A percentile compares a stretch with the other conserved stretches of the same genome.
Evolutionary conservation across 441 rosid genomes (phyloP).

Genomic region (Corymbia calophylla): DNA sequence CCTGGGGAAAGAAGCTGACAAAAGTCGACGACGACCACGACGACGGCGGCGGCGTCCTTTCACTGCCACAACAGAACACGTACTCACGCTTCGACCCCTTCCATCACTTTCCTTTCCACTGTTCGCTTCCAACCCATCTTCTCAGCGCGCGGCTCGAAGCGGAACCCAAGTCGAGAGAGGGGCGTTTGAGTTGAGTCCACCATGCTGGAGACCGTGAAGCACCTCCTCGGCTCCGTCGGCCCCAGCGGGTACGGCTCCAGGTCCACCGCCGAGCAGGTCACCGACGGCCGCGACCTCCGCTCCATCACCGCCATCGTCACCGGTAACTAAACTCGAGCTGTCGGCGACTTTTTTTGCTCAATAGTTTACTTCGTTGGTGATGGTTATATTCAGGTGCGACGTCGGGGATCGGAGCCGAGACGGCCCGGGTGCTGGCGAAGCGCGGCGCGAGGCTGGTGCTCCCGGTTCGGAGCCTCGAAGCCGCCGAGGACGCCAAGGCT

Average conservation of each 20-base stretch:
- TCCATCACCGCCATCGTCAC: conserved; percentile 80
- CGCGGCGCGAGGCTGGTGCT: conserved; percentile 70
- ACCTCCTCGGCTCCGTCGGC: conserved; percentile 72
- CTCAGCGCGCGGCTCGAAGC: background rate
- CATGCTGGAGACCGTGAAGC: conserved; percentile 69
- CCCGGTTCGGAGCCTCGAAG: conserved; percentile 71
- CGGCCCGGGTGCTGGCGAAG: conserved; percentile 76
- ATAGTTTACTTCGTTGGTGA: background rate
- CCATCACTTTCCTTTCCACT: background rate
- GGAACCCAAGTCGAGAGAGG: background rate
- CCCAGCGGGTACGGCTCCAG: conserved; percentile 74
- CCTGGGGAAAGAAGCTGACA: background rate
- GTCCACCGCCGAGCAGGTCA: conserved; percentile 77
- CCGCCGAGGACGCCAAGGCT: conserved; percentile 74
- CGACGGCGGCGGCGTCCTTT: background rate
- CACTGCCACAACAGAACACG: background rate
- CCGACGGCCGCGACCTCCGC: conserved; percentile 40
- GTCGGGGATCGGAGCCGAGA: conserved; percentile 95
- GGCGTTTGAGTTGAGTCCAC: background rate
- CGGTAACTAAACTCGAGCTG: conserved; percentile 25
- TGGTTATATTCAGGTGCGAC: conserved; percentile 50
- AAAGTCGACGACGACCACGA: background rate
- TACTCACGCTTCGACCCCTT: background rate
- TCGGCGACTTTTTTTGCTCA: background rate
- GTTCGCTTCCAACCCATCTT: background rate